phyloP scores from a whole-genome alignment of 192 early-diverging fungal species.

The Lobosporangium transversale region DNA sequence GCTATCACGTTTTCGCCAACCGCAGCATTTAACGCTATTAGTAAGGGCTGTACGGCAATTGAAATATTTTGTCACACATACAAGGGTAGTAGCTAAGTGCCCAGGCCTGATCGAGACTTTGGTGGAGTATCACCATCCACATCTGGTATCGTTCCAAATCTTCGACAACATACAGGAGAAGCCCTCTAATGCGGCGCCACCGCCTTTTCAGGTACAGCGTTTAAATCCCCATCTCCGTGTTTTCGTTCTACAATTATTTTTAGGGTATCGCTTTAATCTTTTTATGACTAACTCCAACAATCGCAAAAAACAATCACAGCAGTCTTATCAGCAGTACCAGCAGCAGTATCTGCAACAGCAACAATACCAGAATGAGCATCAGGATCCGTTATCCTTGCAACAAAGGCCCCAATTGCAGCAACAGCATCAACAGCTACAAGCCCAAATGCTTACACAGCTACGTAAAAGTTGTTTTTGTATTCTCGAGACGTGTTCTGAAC shows the following conservation, averaged over 20 bases:
- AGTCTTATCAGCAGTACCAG: conserved; percentile 8
- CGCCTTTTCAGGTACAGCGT: background rate
- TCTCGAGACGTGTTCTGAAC: conserved; percentile 8
- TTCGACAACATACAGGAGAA: conserved; percentile 6
- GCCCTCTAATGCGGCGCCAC: background rate
- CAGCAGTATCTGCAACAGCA: conserved; percentile 10
- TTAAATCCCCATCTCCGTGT: too few species aligned
- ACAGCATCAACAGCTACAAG: conserved; percentile 3
- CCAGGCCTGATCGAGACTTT: conserved; percentile 23
- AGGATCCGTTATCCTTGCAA: background rate
- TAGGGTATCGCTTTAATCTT: background rate
- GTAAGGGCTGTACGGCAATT: conserved; percentile 10
- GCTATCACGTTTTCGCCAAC: background rate
- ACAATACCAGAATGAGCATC: conserved; percentile 1
- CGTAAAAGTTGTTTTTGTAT: conserved; percentile 10
- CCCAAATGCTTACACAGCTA: conserved; percentile 1
- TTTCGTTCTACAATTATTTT: background rate
- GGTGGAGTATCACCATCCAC: conserved; percentile 19
- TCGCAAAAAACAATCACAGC: too few species aligned
- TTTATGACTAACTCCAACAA: conserved; percentile 1
- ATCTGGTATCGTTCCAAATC: conserved; percentile 28
- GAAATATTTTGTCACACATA: conserved; percentile 20
- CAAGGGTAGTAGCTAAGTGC: conserved; percentile 4
- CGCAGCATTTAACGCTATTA: conserved; percentile 1
- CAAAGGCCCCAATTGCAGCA: conserved; percentile 1